phyloP scores from a whole-genome alignment of 2,329 filamentous ascomycete species.

The Paecilomyces sp. region DNA sequence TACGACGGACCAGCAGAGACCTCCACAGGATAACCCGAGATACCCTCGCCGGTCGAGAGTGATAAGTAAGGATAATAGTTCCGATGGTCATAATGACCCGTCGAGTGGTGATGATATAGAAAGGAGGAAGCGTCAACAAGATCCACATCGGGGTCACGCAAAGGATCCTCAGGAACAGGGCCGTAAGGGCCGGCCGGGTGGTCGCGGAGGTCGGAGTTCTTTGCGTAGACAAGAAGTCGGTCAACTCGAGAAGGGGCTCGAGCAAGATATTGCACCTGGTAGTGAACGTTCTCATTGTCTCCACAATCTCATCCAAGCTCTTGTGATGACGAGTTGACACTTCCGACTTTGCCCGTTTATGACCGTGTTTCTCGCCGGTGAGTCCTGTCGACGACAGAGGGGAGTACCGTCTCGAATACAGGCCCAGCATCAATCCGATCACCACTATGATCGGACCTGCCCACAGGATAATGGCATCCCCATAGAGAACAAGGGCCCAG shows the following conservation, averaged over 20 bases:
- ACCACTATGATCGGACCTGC: constrained; percentile 81
- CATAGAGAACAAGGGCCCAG: constrained; percentile 82
- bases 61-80: constrained; percentile 83
- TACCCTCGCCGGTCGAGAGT: constrained; percentile 78
- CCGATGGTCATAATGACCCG: constrained; percentile 79
- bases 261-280: constrained; percentile 85
- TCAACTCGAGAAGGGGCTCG: constrained; percentile 80
- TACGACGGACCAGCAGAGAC: constrained; percentile 63
- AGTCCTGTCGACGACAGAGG: constrained; percentile 81
- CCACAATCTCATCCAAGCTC: constrained; percentile 92
- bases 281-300: constrained; percentile 84
- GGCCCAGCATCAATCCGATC: constrained; percentile 71
- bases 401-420: constrained; percentile 87
- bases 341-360: constrained; percentile 50
- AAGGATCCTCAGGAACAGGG: constrained; percentile 81
- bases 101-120: constrained; percentile 78
- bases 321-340: constrained; percentile 75
- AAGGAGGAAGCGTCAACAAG: constrained; percentile 69
- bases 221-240: constrained; percentile 89
- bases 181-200: constrained; percentile 80
- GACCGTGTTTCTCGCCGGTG: constrained; percentile 56
- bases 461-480: constrained; percentile 71
- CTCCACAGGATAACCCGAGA: constrained; percentile 86
- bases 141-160: constrained; percentile 87
- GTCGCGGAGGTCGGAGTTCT: constrained; percentile 85